Evolutionary conservation across 176 grass and related monocot species (phyloP).

Genomic region (Thinopyrum elongatum): DNA sequence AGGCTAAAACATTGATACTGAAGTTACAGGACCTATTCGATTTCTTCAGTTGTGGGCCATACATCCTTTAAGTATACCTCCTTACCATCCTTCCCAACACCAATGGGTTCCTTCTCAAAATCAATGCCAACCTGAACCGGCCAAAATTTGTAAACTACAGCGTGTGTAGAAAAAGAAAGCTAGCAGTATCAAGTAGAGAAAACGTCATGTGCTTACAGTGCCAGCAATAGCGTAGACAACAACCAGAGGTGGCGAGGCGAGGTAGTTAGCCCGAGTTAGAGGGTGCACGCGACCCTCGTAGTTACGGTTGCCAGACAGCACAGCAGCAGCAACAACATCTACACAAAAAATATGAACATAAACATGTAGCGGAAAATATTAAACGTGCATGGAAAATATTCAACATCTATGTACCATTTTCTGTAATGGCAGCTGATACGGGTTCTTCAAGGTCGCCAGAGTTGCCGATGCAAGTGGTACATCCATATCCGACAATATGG

Average conservation of each 20-base stretch:
- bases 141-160: no score
- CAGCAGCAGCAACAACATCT: slow-evolving; percentile 94
- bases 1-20: no score
- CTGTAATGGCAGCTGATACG: slow-evolving; percentile 61
- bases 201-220: slow-evolving; percentile 44
- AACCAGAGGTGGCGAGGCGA: slow-evolving; percentile 86
- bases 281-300: slow-evolving; percentile 90
- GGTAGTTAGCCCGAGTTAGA: slow-evolving; percentile 81
- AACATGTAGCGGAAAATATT: not conserved
- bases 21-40: no score
- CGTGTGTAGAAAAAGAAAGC: no score
- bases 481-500: slow-evolving; percentile 76
- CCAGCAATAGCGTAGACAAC: slow-evolving; percentile 91
- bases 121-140: no score
- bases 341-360: not conserved
- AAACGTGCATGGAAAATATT: not conserved
- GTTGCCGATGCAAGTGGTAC: slow-evolving; percentile 92
- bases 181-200: not conserved
- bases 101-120: no score
- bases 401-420: slow-evolving; percentile 56
- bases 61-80: no score
- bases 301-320: slow-evolving; percentile 82
- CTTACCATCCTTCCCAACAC: no score
- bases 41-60: no score
- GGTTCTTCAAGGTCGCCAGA: slow-evolving; percentile 85